Conservation (phyloP, 2,329 filamentous ascomycete species). For the Claviceps pazoutovae region DNA sequence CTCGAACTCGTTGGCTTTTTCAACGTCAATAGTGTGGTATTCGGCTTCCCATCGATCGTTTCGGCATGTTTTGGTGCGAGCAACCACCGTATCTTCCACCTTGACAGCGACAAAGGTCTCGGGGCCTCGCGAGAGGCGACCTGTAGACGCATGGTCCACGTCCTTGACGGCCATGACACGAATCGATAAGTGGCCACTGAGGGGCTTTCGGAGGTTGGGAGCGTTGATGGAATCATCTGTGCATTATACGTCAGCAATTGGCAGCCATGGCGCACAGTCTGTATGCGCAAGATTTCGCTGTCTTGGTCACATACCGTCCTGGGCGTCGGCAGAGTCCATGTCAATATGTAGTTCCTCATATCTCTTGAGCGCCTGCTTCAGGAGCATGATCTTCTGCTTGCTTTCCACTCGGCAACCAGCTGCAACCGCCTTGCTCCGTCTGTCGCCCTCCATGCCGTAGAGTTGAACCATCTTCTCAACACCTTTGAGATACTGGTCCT, state of each 20-base stretch:
- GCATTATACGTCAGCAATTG: neutral
- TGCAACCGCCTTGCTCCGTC: slow-evolving; percentile 88
- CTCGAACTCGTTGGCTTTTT: slow-evolving; percentile 97
- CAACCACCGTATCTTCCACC: slow-evolving; percentile 86
- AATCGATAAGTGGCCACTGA: slow-evolving; percentile 80
- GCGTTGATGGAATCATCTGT: slow-evolving; percentile 92
- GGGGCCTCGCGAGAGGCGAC: slow-evolving; percentile 74
- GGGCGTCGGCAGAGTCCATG: slow-evolving; percentile 62
- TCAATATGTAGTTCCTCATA: slow-evolving; percentile 97
- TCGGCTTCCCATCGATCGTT: slow-evolving; percentile 89
- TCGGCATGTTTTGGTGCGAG: slow-evolving; percentile 70
- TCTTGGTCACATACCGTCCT: slow-evolving; percentile 52
- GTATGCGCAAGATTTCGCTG: neutral
- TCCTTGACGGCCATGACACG: slow-evolving; percentile 81
- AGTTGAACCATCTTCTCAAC: slow-evolving; percentile 99
- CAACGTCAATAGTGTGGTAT: slow-evolving; percentile 80
- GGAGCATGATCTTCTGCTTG: slow-evolving; percentile 90
- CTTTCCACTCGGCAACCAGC: slow-evolving; percentile 83
- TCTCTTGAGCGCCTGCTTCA: slow-evolving; percentile 90
- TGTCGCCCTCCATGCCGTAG: slow-evolving; percentile 93
- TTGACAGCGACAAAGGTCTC: slow-evolving; percentile 96
- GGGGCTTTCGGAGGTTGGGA: slow-evolving; percentile 87
- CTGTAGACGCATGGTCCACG: slow-evolving; percentile 79
- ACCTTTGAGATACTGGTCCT: slow-evolving; percentile 96
- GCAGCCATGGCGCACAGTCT: neutral